Percentiles rank a stretch among this genome's conserved stretches.
These are phyloP conservation scores for Ajuga reptans DNA, from an alignment of 305 asterid species.

Conservation along the genomic window DNA sequence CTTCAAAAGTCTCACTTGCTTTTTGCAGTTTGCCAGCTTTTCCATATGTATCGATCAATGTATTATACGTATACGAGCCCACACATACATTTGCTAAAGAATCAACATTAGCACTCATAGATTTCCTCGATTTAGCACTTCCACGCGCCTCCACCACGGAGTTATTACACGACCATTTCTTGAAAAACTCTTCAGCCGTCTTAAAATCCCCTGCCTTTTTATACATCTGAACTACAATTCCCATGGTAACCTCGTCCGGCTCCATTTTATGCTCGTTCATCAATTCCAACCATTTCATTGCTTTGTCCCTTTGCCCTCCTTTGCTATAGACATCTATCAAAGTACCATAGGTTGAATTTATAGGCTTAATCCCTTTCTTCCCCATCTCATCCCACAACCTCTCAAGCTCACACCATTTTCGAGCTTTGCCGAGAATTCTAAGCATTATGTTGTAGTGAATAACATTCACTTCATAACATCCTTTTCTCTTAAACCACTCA, in stretches of 20 bases:
- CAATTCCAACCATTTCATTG: constrained; percentile 66
- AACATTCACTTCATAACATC: constrained; percentile 72
- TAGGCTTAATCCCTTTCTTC: constrained; percentile 42
- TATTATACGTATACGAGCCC: constrained; percentile 66
- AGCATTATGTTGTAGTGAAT: constrained; percentile 86
- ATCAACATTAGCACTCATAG: constrained; percentile 22
- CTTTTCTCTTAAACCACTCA: constrained; percentile 71
- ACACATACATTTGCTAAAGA: constrained; percentile 28
- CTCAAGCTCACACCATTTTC: constrained; percentile 62
- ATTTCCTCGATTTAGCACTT: constrained; percentile 24
- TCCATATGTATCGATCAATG: constrained; percentile 84
- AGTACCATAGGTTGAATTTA: constrained; percentile 89
- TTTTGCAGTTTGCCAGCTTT: constrained; percentile 73
- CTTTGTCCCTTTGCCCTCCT: constrained; percentile 54
- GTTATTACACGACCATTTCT: constrained; percentile 54
- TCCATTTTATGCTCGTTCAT: constrained; percentile 55
- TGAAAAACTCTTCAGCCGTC: constrained; percentile 74
- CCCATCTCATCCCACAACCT: constrained; percentile 63
- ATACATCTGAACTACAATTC: constrained; percentile 80
- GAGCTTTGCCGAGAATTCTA: constrained; percentile 62
- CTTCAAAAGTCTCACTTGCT: constrained; percentile 58
- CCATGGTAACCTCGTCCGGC: constrained; percentile 94
- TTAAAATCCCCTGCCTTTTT: constrained; percentile 73
- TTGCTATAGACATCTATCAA: constrained; percentile 75
- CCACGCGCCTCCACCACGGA: constrained; percentile 18